Evolutionary conservation across 2,329 filamentous ascomycete species (phyloP).

Genomic region (Polytolypa hystricis): DNA sequence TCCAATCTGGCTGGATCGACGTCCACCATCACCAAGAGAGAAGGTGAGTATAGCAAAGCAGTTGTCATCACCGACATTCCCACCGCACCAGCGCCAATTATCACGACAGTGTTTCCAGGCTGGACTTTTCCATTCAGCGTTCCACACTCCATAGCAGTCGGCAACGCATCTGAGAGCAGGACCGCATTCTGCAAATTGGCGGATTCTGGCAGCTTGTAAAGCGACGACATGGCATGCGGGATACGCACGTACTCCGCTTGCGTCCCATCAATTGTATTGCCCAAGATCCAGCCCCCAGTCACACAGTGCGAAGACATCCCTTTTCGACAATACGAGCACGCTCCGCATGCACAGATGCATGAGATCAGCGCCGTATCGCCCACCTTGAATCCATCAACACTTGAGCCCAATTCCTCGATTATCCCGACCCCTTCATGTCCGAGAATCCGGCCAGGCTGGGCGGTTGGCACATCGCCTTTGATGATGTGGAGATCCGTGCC

Average conservation of each 20-base stretch:
- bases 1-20: slow-evolving; percentile 38
- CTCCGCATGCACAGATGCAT: slow-evolving; percentile 41
- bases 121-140: slow-evolving; percentile 41
- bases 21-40: slow-evolving; percentile 43
- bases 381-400: slow-evolving; percentile 37
- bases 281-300: slow-evolving; percentile 45
- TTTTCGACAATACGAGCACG: slow-evolving; percentile 40
- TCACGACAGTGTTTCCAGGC: slow-evolving; percentile 42
- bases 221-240: slow-evolving; percentile 39
- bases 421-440: slow-evolving; percentile 46
- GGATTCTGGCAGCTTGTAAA: slow-evolving; percentile 35
- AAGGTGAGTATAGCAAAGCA: slow-evolving; percentile 44
- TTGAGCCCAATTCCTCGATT: slow-evolving; percentile 35
- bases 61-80: slow-evolving; percentile 46
- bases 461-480: slow-evolving; percentile 43
- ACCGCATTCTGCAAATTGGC: slow-evolving; percentile 36
- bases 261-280: slow-evolving; percentile 43
- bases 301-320: slow-evolving; percentile 44
- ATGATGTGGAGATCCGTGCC: slow-evolving; percentile 47
- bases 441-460: slow-evolving; percentile 35
- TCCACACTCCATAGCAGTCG: slow-evolving; percentile 46
- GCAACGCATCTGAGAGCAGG: slow-evolving; percentile 46
- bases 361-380: slow-evolving; percentile 44
- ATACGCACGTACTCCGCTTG: slow-evolving; percentile 48
- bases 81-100: slow-evolving; percentile 47